Conservation (phyloP, 768 basidiomycete genomes). For the Termitomyces sp. region DNA sequence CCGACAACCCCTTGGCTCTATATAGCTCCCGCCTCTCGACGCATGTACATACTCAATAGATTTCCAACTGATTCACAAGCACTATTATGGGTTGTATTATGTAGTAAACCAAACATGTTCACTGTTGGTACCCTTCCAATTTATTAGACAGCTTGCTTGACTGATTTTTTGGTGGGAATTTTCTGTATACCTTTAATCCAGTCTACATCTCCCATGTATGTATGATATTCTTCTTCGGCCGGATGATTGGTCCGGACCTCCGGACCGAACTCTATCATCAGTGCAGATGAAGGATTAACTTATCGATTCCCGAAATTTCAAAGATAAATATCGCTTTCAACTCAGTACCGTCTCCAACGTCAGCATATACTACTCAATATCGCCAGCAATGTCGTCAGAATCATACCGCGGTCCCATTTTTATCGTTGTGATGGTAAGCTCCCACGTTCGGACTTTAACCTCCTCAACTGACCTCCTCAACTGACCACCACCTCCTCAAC, state of each 20-base stretch:
- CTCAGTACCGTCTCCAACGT: not conserved
- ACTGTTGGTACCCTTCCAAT: not conserved
- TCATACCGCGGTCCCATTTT: conserved; percentile 12
- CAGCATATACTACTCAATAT: not conserved
- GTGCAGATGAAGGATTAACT: not conserved
- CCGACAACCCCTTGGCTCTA: not conserved
- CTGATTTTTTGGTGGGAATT: not conserved
- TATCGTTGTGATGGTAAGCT: conserved; percentile 25
- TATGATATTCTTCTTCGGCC: too few species aligned
- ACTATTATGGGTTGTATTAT: not conserved
- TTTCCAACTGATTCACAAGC: not conserved
- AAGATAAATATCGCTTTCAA: not conserved
- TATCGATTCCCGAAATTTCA: not conserved
- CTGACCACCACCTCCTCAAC: not conserved
- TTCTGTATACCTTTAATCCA: too few species aligned
- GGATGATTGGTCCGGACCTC: not conserved
- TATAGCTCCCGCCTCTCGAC: not conserved
- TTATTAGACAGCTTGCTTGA: not conserved
- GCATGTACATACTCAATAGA: not conserved
- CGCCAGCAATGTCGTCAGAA: conserved; percentile 6
- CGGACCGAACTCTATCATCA: not conserved
- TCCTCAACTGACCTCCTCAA: too few species aligned
- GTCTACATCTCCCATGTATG: too few species aligned
- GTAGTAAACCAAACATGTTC: not conserved
- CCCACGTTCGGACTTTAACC: not conserved